A percentile compares a stretch with the other conserved stretches of the same genome.
Evolutionary conservation across 306 rosid genomes (phyloP).

Genomic region (Purshia tridentata): DNA sequence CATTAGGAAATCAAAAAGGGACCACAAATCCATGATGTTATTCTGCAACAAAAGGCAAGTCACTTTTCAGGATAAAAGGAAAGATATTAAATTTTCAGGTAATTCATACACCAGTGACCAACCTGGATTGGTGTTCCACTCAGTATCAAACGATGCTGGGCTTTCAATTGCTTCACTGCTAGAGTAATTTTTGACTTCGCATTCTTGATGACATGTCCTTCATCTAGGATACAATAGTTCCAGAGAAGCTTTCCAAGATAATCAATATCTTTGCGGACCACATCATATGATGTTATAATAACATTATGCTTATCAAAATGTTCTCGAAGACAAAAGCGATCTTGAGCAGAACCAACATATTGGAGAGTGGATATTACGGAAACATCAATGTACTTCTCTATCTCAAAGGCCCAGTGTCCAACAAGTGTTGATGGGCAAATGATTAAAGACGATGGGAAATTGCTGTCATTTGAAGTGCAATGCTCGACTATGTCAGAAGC

Average conservation of each 20-base stretch:
- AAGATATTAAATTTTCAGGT: constrained; percentile 1
- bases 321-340: constrained; percentile 63
- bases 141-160: constrained; percentile 88
- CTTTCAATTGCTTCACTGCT: constrained; percentile 90
- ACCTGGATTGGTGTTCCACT: constrained; percentile 99
- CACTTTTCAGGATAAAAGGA: constrained; percentile 25
- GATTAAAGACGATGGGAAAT: constrained; percentile 71
- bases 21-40: constrained; percentile 97
- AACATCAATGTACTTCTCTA: constrained; percentile 82
- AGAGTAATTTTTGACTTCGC: constrained; percentile 89
- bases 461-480: constrained; percentile 38
- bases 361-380: constrained; percentile 84
- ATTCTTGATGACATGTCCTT: constrained; percentile 94
- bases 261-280: constrained; percentile 89
- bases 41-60: constrained; percentile 60
- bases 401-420: constrained; percentile 98
- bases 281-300: constrained; percentile 89
- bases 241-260: constrained; percentile 64
- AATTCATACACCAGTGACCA: constrained; percentile 27
- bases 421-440: constrained; percentile 97
- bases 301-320: constrained; percentile 73
- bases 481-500: constrained; percentile 84
- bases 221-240: constrained; percentile 94
- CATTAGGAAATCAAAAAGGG: constrained; percentile 97
- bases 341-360: constrained; percentile 88